Percentiles rank a stretch among this genome's conserved stretches.
These are phyloP conservation scores for Apiospora malaysiana DNA, from an alignment of 2,329 filamentous ascomycete genomes.

Conservation along the genomic window DNA sequence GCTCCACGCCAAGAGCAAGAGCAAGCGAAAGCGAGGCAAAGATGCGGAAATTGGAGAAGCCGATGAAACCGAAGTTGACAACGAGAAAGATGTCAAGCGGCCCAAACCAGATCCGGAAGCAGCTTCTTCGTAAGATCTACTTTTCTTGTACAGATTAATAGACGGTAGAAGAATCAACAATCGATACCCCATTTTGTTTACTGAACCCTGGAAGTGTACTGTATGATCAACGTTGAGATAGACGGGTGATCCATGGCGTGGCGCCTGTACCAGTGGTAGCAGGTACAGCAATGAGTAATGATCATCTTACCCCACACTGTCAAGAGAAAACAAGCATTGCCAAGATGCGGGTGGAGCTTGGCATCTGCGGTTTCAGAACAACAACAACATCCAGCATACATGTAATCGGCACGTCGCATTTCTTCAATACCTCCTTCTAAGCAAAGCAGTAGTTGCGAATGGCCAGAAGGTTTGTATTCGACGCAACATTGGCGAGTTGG, in stretches of 20 bases:
- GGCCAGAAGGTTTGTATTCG: too few species aligned
- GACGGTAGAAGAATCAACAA: not conserved
- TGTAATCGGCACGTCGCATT: too few species aligned
- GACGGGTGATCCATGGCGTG: not conserved
- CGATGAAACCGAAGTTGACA: not conserved
- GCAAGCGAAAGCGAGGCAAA: conserved; percentile 40
- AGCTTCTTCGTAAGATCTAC: not conserved
- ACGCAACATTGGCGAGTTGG: not conserved
- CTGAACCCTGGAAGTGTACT: not conserved
- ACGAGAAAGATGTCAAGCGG: conserved; percentile 13
- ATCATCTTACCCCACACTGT: conserved; percentile 9
- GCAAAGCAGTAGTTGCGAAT: too few species aligned
- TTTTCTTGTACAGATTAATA: not conserved
- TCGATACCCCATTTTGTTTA: conserved; percentile 4
- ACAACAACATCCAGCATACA: not conserved
- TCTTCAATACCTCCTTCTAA: too few species aligned
- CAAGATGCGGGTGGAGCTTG: conserved; percentile 11
- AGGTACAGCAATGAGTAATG: not conserved
- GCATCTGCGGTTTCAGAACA: not conserved
- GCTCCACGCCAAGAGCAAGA: conserved; percentile 53
- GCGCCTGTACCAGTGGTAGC: too few species aligned
- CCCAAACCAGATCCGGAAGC: conserved; percentile 9
- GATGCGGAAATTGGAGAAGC: conserved; percentile 12
- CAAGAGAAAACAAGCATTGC: conserved; percentile 15
- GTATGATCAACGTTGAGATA: not conserved